These are phyloP conservation scores for Trichophyton schoenleinii DNA, from an alignment of 2,329 filamentous ascomycete genomes.

Conservation along the genomic window DNA sequence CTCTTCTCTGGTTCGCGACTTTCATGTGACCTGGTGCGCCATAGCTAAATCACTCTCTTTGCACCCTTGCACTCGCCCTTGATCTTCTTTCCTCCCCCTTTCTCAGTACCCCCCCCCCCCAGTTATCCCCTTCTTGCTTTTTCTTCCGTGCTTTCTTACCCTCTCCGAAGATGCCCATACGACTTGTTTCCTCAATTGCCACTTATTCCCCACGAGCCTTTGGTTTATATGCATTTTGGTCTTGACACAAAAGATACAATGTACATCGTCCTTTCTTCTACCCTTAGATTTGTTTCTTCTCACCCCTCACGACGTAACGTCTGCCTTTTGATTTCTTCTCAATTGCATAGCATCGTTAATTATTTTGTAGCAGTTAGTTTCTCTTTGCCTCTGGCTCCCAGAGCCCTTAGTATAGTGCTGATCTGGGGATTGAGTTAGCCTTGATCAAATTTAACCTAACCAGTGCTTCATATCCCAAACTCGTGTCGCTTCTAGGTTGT, in stretches of 20 bases:
- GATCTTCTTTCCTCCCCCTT: background rate
- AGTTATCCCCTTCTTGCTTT: background rate
- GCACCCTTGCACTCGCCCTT: background rate
- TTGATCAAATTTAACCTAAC: background rate
- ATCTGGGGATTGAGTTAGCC: background rate
- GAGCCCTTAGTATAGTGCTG: background rate
- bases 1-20: too few species aligned
- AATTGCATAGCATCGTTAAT: conserved; percentile 1
- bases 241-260: background rate
- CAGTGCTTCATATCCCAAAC: background rate
- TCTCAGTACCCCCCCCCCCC: too few species aligned
- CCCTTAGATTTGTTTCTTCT: background rate
- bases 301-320: background rate
- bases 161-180: background rate
- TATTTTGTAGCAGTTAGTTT: background rate
- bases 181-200: background rate
- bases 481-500: background rate
- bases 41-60: too few species aligned
- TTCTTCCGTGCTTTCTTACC: background rate
- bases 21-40: too few species aligned
- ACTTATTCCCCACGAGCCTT: background rate
- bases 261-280: background rate
- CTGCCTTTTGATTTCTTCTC: background rate
- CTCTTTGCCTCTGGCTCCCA: background rate
- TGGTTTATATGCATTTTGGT: background rate